These are phyloP conservation scores for Colletotrichum sp. DNA, from an alignment of 2,329 filamentous ascomycete genomes.

Conservation along the genomic window DNA sequence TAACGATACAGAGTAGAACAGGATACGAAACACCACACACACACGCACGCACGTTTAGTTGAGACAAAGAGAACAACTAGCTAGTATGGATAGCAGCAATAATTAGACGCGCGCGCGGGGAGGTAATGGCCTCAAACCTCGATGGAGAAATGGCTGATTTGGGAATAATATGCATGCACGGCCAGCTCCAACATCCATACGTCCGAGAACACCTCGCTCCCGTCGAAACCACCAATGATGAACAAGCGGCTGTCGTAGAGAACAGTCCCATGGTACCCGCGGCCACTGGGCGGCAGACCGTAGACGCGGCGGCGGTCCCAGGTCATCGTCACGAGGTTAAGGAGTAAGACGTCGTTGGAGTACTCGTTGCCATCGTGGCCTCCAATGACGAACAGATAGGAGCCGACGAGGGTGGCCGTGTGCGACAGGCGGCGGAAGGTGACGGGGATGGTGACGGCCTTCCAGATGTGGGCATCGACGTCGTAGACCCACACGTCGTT, in stretches of 20 bases:
- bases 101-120: neutral
- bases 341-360: slow-evolving; percentile 69
- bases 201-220: slow-evolving; percentile 70
- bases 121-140: slow-evolving; percentile 53
- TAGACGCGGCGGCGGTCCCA: slow-evolving; percentile 73
- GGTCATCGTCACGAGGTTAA: slow-evolving; percentile 76
- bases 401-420: slow-evolving; percentile 72
- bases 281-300: slow-evolving; percentile 64
- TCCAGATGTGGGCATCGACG: slow-evolving; percentile 66
- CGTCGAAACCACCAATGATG: slow-evolving; percentile 72
- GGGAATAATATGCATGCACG: slow-evolving; percentile 74
- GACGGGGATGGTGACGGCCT: slow-evolving; percentile 60
- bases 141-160: slow-evolving; percentile 76
- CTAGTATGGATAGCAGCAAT: neutral
- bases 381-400: slow-evolving; percentile 73
- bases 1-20: slow-evolving; percentile 8
- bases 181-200: slow-evolving; percentile 72
- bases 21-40: neutral
- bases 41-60: neutral
- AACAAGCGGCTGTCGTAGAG: slow-evolving; percentile 70
- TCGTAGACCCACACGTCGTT: slow-evolving; percentile 78
- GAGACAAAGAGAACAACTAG: neutral
- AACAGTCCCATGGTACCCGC: slow-evolving; percentile 71
- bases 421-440: slow-evolving; percentile 71
- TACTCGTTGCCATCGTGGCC: slow-evolving; percentile 75